Evolutionary conservation across 2,329 filamentous ascomycete genomes (phyloP), one percentile per base, ranked within the genome.

Genomic region (Aspergillus fumigatiaffinis): DNA sequence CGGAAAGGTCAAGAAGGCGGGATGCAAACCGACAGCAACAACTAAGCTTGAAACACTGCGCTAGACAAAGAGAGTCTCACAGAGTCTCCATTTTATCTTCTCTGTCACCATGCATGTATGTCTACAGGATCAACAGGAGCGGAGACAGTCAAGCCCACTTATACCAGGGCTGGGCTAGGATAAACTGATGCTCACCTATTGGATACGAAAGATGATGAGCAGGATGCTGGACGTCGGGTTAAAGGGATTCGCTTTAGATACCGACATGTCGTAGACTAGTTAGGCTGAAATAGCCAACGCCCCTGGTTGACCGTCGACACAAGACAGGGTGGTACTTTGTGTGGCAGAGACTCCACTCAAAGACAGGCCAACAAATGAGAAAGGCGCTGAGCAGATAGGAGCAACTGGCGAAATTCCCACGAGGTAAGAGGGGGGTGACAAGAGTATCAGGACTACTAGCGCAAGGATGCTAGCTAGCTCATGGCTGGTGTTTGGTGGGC

Each of bases 271-370:
- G 42, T 46, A 10, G 44, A 47, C 44, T 8, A 26, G n/a, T 23
- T 26, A 47, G 44, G 23, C 44, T 47, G 20, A 23, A 47, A 47
- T 23, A 25, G 20, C 44, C 20, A 47, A 47, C 3, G 35, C 59
- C 62, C 62, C 63, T 57, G 60, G 62, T 63, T 60, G 63, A 51
- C 50, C 59, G 58, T 54, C 57, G 59, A 38, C 14, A 17, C 32
- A 38, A 38, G 32, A 38, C 55, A 42, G 59, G 58, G 56, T 60
- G 54, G 63, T 63, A 65, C 59, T 60, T 63, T 59, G 62, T 61
- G 60, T 63, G 60, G 60, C 60, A 64, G 55, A 60, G 63, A 57
- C 62, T 63, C 63, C 63, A 65, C 63, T 44, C 50, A 48, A 26
- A 44, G 60, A 55, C 55, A 63, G 56, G 50, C 62, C 58, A 66